Base-by-base conservation (phyloP, 805 yeast species). In the Dipodascus geniculatus region DNA sequence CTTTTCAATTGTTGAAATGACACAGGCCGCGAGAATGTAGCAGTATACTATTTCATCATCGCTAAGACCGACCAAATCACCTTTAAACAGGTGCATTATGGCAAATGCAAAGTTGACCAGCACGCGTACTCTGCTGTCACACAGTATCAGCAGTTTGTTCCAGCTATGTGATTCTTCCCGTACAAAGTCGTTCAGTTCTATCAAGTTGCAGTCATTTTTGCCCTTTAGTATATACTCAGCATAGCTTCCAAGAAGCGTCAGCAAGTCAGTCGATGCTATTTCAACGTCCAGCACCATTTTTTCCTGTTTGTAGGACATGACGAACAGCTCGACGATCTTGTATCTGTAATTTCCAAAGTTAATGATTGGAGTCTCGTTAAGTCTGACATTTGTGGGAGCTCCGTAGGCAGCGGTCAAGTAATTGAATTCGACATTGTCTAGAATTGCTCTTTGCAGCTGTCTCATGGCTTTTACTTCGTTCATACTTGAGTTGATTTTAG, bases 81-180 rank as follows among this genome's bases (percentile, higher is more conserved):
- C 44, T 38, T 38, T 38, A n/a, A 38, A 38, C 14, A 38, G 44
- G 14, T 38, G 44, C 44, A 38, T 38, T 3, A 38, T n/a, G 4
- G 44, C 44, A 38, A 38, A 38, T 14, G 44, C 44, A 38, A 38
- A 38, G 44, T 38, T 38, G 11, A 38, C 44, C 20, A 38, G 44
- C 20, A 38, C 44, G 14, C 44, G 44, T 38, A 38, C 44, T n/a
- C 19, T 38, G 14, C 44, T 17, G 20, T 38, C 20, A 14, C 20
- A 38, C 4, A 38, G 44, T 11, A 38, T 4, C 4, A 38, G 44
- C 20, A 38, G 19, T 16, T 38, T 38, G 14, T 17, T 38, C 44
- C 44, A 38, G 44, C 44, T 38, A 16, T 38, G 44, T 38, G 44
- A 38, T 16, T 38, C 44, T 17, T 38, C 44, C 4, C 20, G 17